Base-by-base conservation (phyloP, 805 yeast genomes). In the Metschnikowia dekortorum region DNA sequence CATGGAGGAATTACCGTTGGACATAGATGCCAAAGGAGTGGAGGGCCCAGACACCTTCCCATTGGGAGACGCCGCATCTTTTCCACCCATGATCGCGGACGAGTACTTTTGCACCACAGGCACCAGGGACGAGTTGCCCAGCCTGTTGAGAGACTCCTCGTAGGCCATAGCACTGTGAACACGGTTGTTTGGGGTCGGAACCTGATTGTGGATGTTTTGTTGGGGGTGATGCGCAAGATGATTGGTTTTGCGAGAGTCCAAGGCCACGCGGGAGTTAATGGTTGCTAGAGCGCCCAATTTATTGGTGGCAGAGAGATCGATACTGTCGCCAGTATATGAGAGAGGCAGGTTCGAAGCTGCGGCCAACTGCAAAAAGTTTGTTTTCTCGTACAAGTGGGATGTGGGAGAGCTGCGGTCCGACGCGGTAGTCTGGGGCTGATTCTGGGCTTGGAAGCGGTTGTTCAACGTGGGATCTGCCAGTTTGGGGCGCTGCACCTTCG, bases 251-350 rank as follows among this genome's bases (percentile, higher is more conserved):
- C 73, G 68, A 54, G 73, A 69, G 56, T 74, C 78, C 53, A 74
- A 65, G 1, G 76, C 78, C 37, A 74, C 82, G 22, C 87, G 65
- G 7, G 79, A 75, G 63, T 81, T 81, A 53, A 83, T 83, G 2
- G 89, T 83, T 28, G 84, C 79, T 49, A 84, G 71, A 0, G 89
- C 89, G 5, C 86, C 85, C 55, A 84, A 67, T 61, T 84, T 84
- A 65, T 79, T 66, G n/a, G 80, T 78, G 13, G 69, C 65, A 50
- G 68, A 70, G n/a, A 70, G 61, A 39, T 65, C 61, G 35, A 65
- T 50, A 35, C 53, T 55, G 33, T 57, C 60, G 39, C 50, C 52
- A 6, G 50, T 18, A 39, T 47, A 49, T 16, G 53, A 37, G 37
- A 53, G 58, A 5, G 56, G 52, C 56, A 49, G 50, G 50, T 54